These are phyloP conservation scores for Taphrina sp. DNA, from an alignment of 1,139 yeast species.

Conservation along the genomic window DNA sequence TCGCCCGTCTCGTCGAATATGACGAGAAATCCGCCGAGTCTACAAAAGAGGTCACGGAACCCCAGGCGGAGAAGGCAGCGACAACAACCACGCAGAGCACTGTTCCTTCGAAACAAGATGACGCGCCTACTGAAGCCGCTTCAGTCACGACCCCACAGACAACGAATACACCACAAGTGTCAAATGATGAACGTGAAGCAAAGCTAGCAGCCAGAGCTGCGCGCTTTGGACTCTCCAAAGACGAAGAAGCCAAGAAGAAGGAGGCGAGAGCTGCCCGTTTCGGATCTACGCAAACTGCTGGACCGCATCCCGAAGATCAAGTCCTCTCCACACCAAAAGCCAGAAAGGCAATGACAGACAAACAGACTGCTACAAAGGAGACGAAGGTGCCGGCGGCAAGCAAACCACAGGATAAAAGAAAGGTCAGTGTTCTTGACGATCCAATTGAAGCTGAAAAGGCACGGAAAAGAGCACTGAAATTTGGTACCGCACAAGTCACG, in stretches of 20 bases:
- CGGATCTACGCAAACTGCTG: slow-evolving; percentile 4
- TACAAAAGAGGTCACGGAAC: not conserved
- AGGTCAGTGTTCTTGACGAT: slow-evolving; percentile 31
- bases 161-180: not conserved
- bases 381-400: not conserved
- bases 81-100: not conserved
- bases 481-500: slow-evolving; percentile 7
- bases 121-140: slow-evolving; percentile 3
- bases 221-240: slow-evolving; percentile 10
- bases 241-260: slow-evolving; percentile 18
- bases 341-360: not conserved
- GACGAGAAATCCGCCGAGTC: slow-evolving; percentile 10
- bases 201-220: slow-evolving; percentile 17
- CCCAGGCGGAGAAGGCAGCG: not conserved
- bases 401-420: slow-evolving; percentile 20
- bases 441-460: slow-evolving; percentile 34
- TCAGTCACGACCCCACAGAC: not conserved
- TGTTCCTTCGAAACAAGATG: slow-evolving; percentile 14
- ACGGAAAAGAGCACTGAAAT: slow-evolving; percentile 33
- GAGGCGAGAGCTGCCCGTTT: slow-evolving; percentile 27
- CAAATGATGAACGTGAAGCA: slow-evolving; percentile 17
- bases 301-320: not conserved
- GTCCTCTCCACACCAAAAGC: slow-evolving; percentile 3
- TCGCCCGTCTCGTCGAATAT: slow-evolving; percentile 30
- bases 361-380: not conserved